Evolutionary conservation across 768 basidiomycete species (phyloP), one percentile per base, ranked within the genome.

Genomic region (Dacryopinax spathularia): DNA sequence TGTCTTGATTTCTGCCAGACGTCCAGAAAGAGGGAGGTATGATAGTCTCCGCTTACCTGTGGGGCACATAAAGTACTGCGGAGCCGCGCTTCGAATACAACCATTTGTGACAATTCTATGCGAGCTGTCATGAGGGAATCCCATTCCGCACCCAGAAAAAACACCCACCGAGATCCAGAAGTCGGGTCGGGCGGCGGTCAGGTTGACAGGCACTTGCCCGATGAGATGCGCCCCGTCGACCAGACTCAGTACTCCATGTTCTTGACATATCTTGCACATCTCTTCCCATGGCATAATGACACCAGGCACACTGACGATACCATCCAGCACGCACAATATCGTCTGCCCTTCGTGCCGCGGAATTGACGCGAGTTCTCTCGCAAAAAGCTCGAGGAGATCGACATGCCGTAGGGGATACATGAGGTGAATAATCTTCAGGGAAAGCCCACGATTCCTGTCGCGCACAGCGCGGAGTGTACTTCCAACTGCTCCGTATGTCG

Each of bases 31-130:
- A 4, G 25, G 29, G n/a, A n/a, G 33, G 29, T 62, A 66, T 44
- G 41, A 31, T 31, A 48, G 41, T 60, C 25, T 15, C 60, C n/a
- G 65, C 78, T 33, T 64, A 82, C 83, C 81, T 73, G 63, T 76
- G 78, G 0, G 89, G 87, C 4, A 89, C 87, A 70, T 92, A 93
- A 16, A 93, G 75, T 18, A 86, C 76, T 0, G 88, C 84, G 44
- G 79, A 83, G 0, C 82, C 77, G 4, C 90, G 80, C 71, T 88
- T 86, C 2, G 82, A 78, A 68, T 79, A 84, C 1, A 91, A 74
- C 90, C 91, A 94, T 73, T 93, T 92, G 73, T 92, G 87, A 67
- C 86, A 87, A 68, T 91, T 91, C 83, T 88, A 65, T 29, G 31
- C 36, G n/a, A 18, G 29, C 16, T 22, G n/a, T n/a, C n/a, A n/a